Evolutionary conservation across 495 filamentous ascomycete genomes (phyloP), one percentile per base, ranked within the genome.

Genomic region (Tuber magnatum): DNA sequence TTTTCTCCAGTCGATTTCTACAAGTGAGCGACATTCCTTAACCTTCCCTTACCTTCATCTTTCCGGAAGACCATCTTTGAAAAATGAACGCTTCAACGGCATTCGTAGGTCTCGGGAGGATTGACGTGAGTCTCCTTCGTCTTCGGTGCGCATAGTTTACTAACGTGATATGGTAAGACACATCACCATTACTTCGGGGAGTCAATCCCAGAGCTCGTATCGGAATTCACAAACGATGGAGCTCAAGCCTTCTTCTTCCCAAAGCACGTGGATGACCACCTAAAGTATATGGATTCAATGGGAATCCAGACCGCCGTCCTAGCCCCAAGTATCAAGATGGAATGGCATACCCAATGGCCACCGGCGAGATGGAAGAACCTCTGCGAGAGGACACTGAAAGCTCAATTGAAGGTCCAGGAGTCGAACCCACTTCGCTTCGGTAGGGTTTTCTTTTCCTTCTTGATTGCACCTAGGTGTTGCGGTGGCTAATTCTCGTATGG

Each of bases 261-360:
- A 20, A 65, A 65, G 16, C 28, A 28, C 14, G 28, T 18, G 56
- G 56, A 65, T 2, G 56, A 65, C 56, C 56, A 65, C 56, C 28
- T 65, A 4, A 20, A 65, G 28, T 65, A 65, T 35, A 65, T 65
- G 56, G 56, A 65, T 65, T 65, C 56, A 4, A 65, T 65, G 56
- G 56, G 56, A 16, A 65, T 65, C 28, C 56, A 65, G 32, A 65
- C 56, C 12, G 56, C 56, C 12, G 32, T 65, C 3, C 28, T 65
- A 20, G 28, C 56, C 5, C 56, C 56, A 18, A 65, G 56, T 65
- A 65, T 65, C 56, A 65, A 65, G 56, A 32, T 35, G 56, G 56
- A 65, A 35, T 65, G 56, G 56, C 56, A 65, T 65, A 65, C 56
- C 56, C 28, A 65, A 65, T 65, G 56, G 56, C 56, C 56, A 2